Conservation (phyloP, 2,329 filamentous ascomycete genomes). For the Cladosporium cucumerinum region DNA sequence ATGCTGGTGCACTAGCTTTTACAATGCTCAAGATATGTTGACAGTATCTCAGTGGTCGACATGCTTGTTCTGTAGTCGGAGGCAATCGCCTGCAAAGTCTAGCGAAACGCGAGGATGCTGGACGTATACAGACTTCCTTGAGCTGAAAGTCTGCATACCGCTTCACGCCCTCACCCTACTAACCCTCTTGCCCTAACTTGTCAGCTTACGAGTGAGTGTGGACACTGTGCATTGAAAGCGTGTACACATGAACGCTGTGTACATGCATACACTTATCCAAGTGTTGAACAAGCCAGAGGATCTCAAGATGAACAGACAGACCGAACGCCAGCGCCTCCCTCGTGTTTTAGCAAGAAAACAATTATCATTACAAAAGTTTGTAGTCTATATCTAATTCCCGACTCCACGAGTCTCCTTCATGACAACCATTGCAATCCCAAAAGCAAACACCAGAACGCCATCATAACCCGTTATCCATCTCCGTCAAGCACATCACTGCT, state of each 20-base stretch:
- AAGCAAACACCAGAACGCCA: neutral
- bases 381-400: neutral
- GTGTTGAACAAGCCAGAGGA: neutral
- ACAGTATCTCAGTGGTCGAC: neutral
- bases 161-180: neutral
- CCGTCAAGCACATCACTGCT: neutral
- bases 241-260: neutral
- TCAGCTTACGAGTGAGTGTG: neutral
- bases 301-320: fast-evolving
- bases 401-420: neutral
- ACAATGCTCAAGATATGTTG: neutral
- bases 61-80: neutral
- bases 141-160: neutral
- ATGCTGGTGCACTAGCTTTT: neutral
- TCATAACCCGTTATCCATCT: neutral
- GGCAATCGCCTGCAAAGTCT: neutral
- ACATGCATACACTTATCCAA: neutral
- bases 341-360: neutral
- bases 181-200: neutral
- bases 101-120: too few relatives aligned
- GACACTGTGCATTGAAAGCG: neutral
- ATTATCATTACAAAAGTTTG: neutral
- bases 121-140: neutral
- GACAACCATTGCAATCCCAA: neutral
- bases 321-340: too few relatives aligned